A percentile compares a stretch with the other conserved stretches of the same genome.
Conservation (phyloP, 2,329 filamentous ascomycete genomes). For the Nigrospora oryzae region DNA sequence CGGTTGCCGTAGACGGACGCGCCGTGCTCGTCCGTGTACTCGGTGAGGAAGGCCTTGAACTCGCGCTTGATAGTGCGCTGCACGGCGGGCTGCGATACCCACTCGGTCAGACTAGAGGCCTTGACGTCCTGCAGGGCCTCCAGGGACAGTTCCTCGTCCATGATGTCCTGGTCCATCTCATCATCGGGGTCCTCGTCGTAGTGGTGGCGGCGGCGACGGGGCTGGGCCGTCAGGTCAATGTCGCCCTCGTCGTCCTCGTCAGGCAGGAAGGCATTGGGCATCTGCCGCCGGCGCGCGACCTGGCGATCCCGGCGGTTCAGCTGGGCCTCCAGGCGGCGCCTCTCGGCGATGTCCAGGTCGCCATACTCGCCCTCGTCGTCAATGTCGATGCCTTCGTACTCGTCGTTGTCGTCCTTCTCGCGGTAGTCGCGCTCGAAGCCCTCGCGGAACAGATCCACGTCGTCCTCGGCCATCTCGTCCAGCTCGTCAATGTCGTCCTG, state of each 20-base stretch:
- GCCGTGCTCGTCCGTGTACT: conserved; percentile 84
- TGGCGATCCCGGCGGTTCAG: conserved; percentile 68
- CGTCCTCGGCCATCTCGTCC: conserved; percentile 75
- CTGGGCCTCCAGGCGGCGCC: conserved; percentile 64
- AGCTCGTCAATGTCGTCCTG: conserved; percentile 70
- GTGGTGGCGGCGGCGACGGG: conserved; percentile 73
- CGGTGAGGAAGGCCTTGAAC: conserved; percentile 95
- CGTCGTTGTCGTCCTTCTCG: conserved; percentile 56
- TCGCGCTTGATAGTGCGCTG: conserved; percentile 90
- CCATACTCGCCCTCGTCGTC: conserved; percentile 74
- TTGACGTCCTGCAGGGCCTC: conserved; percentile 92
- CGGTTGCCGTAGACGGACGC: conserved; percentile 91
- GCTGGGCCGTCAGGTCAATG: conserved; percentile 77
- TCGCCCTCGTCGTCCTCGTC: conserved; percentile 77
- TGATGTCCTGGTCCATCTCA: conserved; percentile 84
- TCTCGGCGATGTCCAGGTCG: conserved; percentile 55
- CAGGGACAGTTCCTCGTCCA: conserved; percentile 90
- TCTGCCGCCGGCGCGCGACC: conserved; percentile 55
- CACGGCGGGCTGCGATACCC: conserved; percentile 84
- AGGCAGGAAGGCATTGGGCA: conserved; percentile 66
- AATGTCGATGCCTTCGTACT: conserved; percentile 62
- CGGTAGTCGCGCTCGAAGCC: conserved; percentile 66
- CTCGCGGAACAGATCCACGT: conserved; percentile 69
- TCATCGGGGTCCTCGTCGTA: conserved; percentile 95
- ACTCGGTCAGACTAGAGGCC: conserved; percentile 85